Evolutionary conservation across 208 protist genomes (phyloP).

Genomic region (Leishmania amazonensis): DNA sequence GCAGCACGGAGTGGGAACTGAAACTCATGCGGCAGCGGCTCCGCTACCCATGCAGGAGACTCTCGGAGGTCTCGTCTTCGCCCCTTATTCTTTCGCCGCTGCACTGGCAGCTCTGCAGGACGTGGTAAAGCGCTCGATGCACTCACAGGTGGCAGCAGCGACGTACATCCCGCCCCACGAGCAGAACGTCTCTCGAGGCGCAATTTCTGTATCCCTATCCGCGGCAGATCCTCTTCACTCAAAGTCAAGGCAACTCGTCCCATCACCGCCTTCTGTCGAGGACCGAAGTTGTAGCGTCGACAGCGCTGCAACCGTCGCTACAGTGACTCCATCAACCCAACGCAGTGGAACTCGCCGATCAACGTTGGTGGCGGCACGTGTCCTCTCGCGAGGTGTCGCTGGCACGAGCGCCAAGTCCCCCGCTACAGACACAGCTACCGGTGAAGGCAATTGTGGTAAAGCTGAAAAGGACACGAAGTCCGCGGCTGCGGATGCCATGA

Average conservation of each 20-base stretch:
- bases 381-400: not conserved
- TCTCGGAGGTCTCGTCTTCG: not conserved
- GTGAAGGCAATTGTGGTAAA: not conserved
- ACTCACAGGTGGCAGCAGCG: not conserved
- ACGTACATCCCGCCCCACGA: not conserved
- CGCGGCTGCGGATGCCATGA: not conserved
- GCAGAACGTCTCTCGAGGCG: not conserved
- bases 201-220: not conserved
- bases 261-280: not conserved
- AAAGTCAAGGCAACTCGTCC: not conserved
- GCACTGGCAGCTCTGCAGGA: slow-evolving; percentile 1
- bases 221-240: not conserved
- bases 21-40: not conserved
- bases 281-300: not conserved
- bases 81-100: slow-evolving; percentile 20
- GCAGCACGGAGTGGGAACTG: not conserved
- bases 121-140: not conserved
- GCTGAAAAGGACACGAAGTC: not conserved
- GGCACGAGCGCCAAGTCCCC: not conserved
- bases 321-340: not conserved
- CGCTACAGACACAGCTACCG: not conserved
- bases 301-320: not conserved
- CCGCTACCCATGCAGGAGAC: not conserved
- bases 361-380: slow-evolving; percentile 12
- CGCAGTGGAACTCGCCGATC: not conserved